Evolutionary conservation across 805 yeast species (phyloP).

Genomic region (Groenewaldozyma tartarivorans): DNA sequence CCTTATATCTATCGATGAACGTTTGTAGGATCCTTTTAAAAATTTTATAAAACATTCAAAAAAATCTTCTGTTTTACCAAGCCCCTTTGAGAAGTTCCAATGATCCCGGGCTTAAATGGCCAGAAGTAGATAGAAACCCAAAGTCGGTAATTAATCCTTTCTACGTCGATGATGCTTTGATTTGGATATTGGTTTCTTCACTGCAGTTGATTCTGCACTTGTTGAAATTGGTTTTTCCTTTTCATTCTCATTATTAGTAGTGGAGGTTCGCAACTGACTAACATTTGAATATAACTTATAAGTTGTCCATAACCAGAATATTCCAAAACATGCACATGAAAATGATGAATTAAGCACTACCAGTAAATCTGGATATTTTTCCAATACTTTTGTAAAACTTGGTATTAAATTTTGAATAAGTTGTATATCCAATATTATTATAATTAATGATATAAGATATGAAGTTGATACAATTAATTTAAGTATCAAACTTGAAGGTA

Average conservation of each 20-base stretch:
- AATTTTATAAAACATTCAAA: too few species aligned
- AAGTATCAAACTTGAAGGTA: constrained; percentile 46
- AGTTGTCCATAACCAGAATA: constrained; percentile 79
- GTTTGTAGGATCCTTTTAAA: too few species aligned
- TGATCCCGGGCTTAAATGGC: constrained; percentile 22
- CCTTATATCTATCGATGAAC: too few species aligned
- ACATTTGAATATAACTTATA: constrained; percentile 34
- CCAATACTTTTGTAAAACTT: constrained; percentile 13
- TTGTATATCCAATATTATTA: constrained; percentile 47
- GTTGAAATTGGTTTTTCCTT: neutral
- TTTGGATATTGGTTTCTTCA: too few species aligned
- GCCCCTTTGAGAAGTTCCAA: constrained; percentile 10
- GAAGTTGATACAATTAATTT: constrained; percentile 41
- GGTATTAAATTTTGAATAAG: constrained; percentile 37
- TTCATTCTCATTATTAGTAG: constrained; percentile 23
- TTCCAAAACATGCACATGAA: constrained; percentile 63
- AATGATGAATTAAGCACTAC: constrained; percentile 63
- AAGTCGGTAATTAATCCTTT: neutral
- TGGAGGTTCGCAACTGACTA: neutral
- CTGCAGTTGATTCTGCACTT: neutral
- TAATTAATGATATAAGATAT: constrained; percentile 38
- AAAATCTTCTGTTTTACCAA: constrained; percentile 20
- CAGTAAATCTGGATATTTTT: constrained; percentile 72
- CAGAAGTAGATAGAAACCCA: constrained; percentile 20
- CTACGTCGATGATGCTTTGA: constrained; percentile 3